phyloP scores from a whole-genome alignment of 495 filamentous ascomycete genomes.

The Talaromyces borbonicus region DNA sequence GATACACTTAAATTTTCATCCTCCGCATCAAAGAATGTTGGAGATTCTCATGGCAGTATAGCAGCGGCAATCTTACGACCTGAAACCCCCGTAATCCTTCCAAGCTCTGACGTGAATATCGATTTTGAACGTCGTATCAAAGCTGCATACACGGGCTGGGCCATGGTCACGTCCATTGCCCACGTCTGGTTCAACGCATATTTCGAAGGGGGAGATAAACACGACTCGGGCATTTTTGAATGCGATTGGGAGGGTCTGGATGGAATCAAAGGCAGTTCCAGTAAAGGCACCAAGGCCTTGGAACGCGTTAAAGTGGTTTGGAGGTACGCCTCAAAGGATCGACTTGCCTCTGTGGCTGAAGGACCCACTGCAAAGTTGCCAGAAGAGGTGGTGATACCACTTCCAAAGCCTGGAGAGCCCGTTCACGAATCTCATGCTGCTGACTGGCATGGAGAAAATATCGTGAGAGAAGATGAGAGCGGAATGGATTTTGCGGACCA shows the following conservation, averaged over 20 bases:
- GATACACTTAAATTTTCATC: background rate
- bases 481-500: background rate
- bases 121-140: conserved; percentile 75
- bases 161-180: conserved; percentile 85
- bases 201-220: conserved; percentile 74
- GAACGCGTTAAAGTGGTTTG: conserved; percentile 86
- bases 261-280: conserved; percentile 67
- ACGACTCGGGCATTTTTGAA: conserved; percentile 50
- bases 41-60: conserved; percentile 4
- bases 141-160: conserved; percentile 59
- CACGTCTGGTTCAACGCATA: conserved; percentile 96
- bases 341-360: conserved; percentile 12
- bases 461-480: conserved; percentile 23
- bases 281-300: conserved; percentile 71
- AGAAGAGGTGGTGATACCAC: conserved; percentile 36
- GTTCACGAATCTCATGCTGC: conserved; percentile 58
- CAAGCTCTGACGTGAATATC: conserved; percentile 81
- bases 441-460: conserved; percentile 55
- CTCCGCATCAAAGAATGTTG: conserved; percentile 1
- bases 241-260: conserved; percentile 58
- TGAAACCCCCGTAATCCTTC: conserved; percentile 50
- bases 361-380: conserved; percentile 13
- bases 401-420: conserved; percentile 51
- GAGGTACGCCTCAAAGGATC: conserved; percentile 35
- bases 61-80: conserved; percentile 72